A percentile compares a stretch with the other conserved stretches of the same genome.
phyloP scores from a whole-genome alignment of 169 alveolate genomes.

The Plasmodium malariae region DNA sequence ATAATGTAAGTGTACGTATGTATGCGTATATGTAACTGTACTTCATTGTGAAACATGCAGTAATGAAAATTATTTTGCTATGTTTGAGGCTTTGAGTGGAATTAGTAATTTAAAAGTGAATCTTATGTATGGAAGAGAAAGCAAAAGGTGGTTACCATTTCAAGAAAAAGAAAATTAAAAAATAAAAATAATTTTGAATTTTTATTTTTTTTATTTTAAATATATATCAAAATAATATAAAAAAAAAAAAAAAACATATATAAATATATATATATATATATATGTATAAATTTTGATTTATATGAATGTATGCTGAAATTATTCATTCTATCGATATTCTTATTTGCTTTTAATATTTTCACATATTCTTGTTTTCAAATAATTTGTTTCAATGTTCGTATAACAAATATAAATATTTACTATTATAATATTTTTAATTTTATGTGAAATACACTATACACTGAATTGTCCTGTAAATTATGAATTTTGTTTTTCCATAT shows the following conservation, averaged over 20 bases:
- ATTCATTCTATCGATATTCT: constrained; percentile 9
- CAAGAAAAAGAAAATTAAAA: constrained; percentile 29
- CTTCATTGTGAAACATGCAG: constrained; percentile 39
- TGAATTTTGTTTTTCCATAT: constrained; percentile 24
- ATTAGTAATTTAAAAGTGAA: not conserved
- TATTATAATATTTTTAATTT: constrained; percentile 1
- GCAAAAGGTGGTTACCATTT: constrained; percentile 23
- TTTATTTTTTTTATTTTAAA: not conserved
- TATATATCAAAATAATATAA: not conserved
- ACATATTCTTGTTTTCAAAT: constrained; percentile 21
- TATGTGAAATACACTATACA: constrained; percentile 10
- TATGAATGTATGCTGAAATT: constrained; percentile 30
- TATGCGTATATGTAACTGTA: constrained; percentile 11
- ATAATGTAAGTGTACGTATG: constrained; percentile 5
- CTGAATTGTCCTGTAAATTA: constrained; percentile 26
- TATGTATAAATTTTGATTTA: constrained; percentile 9
- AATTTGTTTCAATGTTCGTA: constrained; percentile 15
- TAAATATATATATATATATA: not conserved
- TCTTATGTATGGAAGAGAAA: constrained; percentile 12
- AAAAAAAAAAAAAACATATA: constrained; percentile 20
- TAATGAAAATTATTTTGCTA: constrained; percentile 24
- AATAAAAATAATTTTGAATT: not conserved
- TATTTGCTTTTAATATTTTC: constrained; percentile 31
- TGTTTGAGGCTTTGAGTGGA: constrained; percentile 28
- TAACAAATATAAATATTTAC: not conserved